phyloP scores from a whole-genome alignment of 2,329 filamentous ascomycete species.

The Aspergillus floridensis region DNA sequence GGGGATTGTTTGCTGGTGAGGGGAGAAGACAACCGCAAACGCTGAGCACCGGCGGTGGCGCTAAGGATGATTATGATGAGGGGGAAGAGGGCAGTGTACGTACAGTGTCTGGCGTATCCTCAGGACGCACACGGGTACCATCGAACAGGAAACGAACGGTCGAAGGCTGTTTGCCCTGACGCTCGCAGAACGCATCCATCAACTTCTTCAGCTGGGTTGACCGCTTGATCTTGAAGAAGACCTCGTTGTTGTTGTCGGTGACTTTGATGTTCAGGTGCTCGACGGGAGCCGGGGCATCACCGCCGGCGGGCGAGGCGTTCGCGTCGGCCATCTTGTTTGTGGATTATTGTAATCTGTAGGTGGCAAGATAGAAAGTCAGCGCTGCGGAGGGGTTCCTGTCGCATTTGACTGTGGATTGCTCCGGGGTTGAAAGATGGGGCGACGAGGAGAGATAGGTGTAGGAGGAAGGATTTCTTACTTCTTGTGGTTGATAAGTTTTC shows the following conservation, averaged over 20 bases:
- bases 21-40: neutral
- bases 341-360: slow-evolving; percentile 34
- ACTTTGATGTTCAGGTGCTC: slow-evolving; percentile 99
- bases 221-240: slow-evolving; percentile 99
- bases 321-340: slow-evolving; percentile 38
- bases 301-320: slow-evolving; percentile 8
- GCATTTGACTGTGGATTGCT: neutral
- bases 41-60: neutral
- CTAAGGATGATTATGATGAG: neutral
- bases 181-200: slow-evolving; percentile 96
- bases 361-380: neutral
- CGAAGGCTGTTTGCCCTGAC: slow-evolving; percentile 80
- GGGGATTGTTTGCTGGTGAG: neutral
- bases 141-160: slow-evolving; percentile 96
- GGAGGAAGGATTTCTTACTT: neutral
- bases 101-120: slow-evolving; percentile 89
- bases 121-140: slow-evolving; percentile 83
- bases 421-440: neutral
- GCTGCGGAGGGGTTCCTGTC: neutral
- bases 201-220: slow-evolving; percentile 94
- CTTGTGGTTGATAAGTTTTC: neutral
- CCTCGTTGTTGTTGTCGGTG: slow-evolving; percentile 98
- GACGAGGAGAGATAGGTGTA: neutral
- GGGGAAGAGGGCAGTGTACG: slow-evolving; percentile 42
- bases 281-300: slow-evolving; percentile 42